These are phyloP conservation scores for Neofusicoccum ribis DNA, from an alignment of 2,329 filamentous ascomycete genomes.

Conservation along the genomic window DNA sequence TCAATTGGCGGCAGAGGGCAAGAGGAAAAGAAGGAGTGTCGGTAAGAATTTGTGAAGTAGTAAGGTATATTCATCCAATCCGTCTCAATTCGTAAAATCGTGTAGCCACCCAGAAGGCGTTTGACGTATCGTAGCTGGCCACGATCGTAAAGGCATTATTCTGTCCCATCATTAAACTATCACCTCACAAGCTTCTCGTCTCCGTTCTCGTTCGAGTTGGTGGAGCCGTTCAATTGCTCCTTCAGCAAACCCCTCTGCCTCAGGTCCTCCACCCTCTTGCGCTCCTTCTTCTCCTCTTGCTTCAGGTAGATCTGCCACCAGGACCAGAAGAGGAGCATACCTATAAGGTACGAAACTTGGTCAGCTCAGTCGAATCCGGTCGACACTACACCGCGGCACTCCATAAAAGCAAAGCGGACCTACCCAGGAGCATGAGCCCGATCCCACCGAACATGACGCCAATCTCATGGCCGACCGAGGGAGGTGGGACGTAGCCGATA, in stretches of 20 bases:
- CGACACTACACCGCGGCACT: too few relatives aligned
- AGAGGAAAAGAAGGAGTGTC: neutral
- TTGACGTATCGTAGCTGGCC: too few relatives aligned
- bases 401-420: neutral
- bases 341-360: constrained; percentile 13
- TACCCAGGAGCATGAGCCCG: constrained; percentile 23
- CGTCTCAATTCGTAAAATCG: neutral
- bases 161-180: neutral
- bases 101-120: too few relatives aligned
- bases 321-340: constrained; percentile 22
- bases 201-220: neutral
- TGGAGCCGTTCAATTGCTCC: neutral
- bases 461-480: constrained; percentile 26
- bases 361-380: neutral
- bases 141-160: too few relatives aligned
- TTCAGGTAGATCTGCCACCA: constrained; percentile 25
- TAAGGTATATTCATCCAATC: neutral
- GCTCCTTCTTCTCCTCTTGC: constrained; percentile 21
- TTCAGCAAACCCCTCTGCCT: constrained; percentile 23
- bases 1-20: neutral
- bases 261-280: constrained; percentile 21
- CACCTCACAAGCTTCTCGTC: neutral
- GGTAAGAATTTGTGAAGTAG: neutral
- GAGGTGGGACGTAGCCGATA: constrained; percentile 11
- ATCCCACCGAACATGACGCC: constrained; percentile 25